These are phyloP conservation scores for Fusarium verticillioides DNA, from an alignment of 2,329 filamentous ascomycete genomes.

Conservation along the genomic window DNA sequence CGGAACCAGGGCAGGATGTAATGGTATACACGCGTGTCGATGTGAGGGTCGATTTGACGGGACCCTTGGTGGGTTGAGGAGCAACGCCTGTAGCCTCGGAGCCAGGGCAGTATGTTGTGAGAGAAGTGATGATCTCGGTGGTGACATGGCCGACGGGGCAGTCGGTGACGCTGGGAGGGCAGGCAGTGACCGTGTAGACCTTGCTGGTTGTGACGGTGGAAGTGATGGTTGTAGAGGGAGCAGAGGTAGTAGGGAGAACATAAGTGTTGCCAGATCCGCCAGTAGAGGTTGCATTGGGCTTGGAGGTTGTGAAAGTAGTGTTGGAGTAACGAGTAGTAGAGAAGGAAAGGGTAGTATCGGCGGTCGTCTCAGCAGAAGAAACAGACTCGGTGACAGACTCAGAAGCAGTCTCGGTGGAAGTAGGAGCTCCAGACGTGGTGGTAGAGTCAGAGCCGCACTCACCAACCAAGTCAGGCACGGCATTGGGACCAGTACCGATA, in stretches of 20 bases:
- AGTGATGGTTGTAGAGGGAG: slow-evolving; percentile 37
- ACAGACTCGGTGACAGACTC: slow-evolving; percentile 7
- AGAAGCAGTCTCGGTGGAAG: slow-evolving; percentile 25
- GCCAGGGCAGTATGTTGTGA: slow-evolving; percentile 54
- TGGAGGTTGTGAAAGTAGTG: slow-evolving; percentile 24
- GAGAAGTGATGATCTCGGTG: slow-evolving; percentile 42
- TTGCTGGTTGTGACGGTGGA: slow-evolving; percentile 45
- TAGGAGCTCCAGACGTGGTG: slow-evolving; percentile 18
- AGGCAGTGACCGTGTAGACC: slow-evolving; percentile 49
- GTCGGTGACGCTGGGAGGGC: slow-evolving; percentile 42
- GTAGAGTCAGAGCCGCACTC: slow-evolving; percentile 44
- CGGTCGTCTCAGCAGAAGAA: slow-evolving; percentile 11
- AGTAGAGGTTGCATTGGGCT: background rate
- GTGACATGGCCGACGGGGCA: slow-evolving; percentile 47
- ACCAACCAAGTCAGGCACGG: slow-evolving; percentile 48
- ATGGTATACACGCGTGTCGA: slow-evolving; percentile 66
- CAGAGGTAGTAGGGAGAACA: slow-evolving; percentile 15
- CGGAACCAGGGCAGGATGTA: slow-evolving; percentile 66
- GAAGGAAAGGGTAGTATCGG: slow-evolving; percentile 21
- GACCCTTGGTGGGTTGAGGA: slow-evolving; percentile 19
- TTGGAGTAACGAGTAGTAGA: slow-evolving; percentile 33
- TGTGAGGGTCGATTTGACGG: slow-evolving; percentile 57
- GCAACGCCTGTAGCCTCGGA: background rate
- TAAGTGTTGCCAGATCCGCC: slow-evolving; percentile 6
- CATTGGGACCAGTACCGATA: slow-evolving; percentile 54